phyloP scores from a whole-genome alignment of 2,329 filamentous ascomycete genomes.

The Lasiodiplodia sp. region DNA sequence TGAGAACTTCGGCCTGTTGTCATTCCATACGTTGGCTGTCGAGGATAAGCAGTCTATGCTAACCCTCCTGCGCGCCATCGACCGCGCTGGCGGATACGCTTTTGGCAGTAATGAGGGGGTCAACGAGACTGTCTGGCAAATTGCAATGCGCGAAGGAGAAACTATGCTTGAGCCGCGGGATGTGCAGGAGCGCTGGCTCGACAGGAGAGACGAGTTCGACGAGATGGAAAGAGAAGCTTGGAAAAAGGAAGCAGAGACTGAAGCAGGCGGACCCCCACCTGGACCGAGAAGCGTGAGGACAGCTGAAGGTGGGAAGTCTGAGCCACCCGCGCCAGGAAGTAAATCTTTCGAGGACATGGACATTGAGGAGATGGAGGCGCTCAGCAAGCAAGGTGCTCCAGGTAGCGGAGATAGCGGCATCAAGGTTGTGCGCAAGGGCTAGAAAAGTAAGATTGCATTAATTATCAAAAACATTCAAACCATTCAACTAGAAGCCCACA shows the following conservation, averaged over 20 bases:
- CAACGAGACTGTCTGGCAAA: constrained; percentile 96
- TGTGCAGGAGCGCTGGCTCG: constrained; percentile 95
- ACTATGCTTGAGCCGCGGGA: constrained; percentile 82
- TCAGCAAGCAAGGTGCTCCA: constrained; percentile 35
- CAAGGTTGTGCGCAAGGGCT: constrained; percentile 70
- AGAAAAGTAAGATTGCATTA: neutral
- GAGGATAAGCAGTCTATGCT: constrained; percentile 99
- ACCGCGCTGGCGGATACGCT: constrained; percentile 89
- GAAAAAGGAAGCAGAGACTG: constrained; percentile 73
- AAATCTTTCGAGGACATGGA: constrained; percentile 43
- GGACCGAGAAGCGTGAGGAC: constrained; percentile 14
- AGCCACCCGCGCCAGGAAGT: neutral
- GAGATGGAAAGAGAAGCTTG: constrained; percentile 76
- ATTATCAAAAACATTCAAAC: neutral
- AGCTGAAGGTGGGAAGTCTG: constrained; percentile 31
- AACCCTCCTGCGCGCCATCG: constrained; percentile 85
- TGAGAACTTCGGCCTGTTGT: constrained; percentile 86
- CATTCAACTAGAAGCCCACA: neutral
- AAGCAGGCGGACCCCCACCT: constrained; percentile 34
- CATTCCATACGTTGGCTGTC: constrained; percentile 91
- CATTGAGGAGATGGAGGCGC: constrained; percentile 47
- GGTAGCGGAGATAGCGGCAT: constrained; percentile 65
- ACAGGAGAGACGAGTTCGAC: constrained; percentile 87
- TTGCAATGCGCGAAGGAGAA: constrained; percentile 80
- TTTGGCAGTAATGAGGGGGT: constrained; percentile 87